Evolutionary conservation across 208 protist species (phyloP), one percentile per base, ranked within the genome.

Genomic region (Trypanosoma boissoni): DNA sequence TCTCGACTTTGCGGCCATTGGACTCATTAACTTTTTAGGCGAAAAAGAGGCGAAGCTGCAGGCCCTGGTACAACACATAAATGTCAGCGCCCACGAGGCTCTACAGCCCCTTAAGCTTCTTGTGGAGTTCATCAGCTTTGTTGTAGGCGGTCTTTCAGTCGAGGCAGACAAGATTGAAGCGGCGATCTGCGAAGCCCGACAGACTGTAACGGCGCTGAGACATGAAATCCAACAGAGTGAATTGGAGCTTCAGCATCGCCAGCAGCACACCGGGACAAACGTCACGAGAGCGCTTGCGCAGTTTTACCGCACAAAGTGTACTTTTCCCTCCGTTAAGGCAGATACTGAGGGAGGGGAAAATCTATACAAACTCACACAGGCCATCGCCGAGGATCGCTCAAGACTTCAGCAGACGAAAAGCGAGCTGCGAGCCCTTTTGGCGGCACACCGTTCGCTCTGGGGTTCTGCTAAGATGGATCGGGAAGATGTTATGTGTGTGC

Each of bases 91-190:
- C 1, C 43, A 68, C 24, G 51, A 68, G 28, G 50, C 62, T 28
- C 50, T 68, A 23, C 54, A 59, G 41, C 51, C 62, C n/a, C 20
- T 68, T 10, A 54, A 48, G 36, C 42, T 59, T 9, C 20, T 68
- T 8, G 52, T 59, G 16, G 62, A 68, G 31, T 68, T 61, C 10
- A 68, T 68, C 45, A 68, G 48, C 43, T 68, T 68, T 18, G 52
- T 68, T 46, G 50, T 59, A 16, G 62, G 54, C 5, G 51, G 62
- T 8, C 52, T 68, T 37, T 48, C 34, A 10, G 42, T 59, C 31
- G 62, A 59, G 31, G 62, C 62, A 21, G 62, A 68, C 24, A 68
- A 61, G 20, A 53, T 68, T 41, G 62, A 59, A 29, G 62, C 58
- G 51, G 52, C 54, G 14, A 24, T 49, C 3, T 48, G 43, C n/a